Evolutionary conservation across 331 rosid genomes (phyloP), one percentile per base, ranked within the genome.

Genomic region (Saraca asoca): DNA sequence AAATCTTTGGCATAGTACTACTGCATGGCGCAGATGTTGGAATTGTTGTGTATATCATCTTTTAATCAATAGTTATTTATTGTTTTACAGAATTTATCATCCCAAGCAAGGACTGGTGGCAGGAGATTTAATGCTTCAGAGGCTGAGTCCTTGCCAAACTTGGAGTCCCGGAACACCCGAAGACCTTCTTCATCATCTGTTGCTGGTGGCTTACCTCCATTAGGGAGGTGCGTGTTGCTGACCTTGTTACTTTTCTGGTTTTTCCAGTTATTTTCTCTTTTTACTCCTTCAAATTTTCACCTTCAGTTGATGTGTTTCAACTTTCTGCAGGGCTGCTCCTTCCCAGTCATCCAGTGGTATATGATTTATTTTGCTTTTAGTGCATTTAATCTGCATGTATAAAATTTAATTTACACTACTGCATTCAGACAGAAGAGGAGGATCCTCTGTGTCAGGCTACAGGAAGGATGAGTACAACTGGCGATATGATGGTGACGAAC

Each of bases 151-250:
- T 66, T 90, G 75, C 84, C 97, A 53, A 86, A 75, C 78, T 51
- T 85, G 3, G 99, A 94, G 17, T 80, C 95, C 62, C 82, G 92
- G 57, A 90, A 80, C 75, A 42, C 52, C 69, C 83, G 97, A 45
- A 86, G 99, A 70, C 95, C 95, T 73, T 93, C 96, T 58, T 85
- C 97, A 7, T 91, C 99, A 49, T 85, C 97, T 82, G 96, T 95
- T 78, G 96, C 80, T 2, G 90, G 96, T 46, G 97, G 99, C 75
- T 84, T 95, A 50, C 99, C 97, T 66, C 99, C 99, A 14, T 81
- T 86, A 12, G 97, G 95, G 86, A 95, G 99, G 99, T 95, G 67
- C 82, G 24, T 64, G 65, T n/a, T n/a, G 13, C 66, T 15, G 48
- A 66, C 54, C 53, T 66, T 42, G 53, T 64, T 75, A 63, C 43